A percentile compares a stretch with the other conserved stretches of the same genome.
phyloP scores from a whole-genome alignment of 352 stramenopile genomes.

The Phytophthora fragariae region DNA sequence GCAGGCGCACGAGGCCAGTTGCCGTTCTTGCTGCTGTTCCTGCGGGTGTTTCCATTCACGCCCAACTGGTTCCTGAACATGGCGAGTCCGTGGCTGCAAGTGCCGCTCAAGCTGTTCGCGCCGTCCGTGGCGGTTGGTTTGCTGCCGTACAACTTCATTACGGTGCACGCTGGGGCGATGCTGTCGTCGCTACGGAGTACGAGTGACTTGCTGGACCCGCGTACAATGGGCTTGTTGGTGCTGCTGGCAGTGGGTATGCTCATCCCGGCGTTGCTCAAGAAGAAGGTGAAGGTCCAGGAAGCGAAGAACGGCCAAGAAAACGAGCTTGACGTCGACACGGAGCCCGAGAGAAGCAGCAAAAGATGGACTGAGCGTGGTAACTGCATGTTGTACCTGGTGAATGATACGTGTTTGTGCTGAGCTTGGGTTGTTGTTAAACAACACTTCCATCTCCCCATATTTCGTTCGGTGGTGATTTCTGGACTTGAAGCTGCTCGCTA shows the following conservation, averaged over 20 bases:
- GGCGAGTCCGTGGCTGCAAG: conserved; percentile 77
- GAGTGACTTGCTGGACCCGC: conserved; percentile 68
- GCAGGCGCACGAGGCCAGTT: conserved; percentile 56
- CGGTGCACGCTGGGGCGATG: conserved; percentile 79
- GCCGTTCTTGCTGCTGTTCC: conserved; percentile 72
- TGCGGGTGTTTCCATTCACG: conserved; percentile 85
- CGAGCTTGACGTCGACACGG: background rate
- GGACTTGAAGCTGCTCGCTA: background rate
- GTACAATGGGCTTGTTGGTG: conserved; percentile 64
- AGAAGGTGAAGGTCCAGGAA: conserved; percentile 27
- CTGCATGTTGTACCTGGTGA: conserved; percentile 7
- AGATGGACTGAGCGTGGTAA: conserved; percentile 25
- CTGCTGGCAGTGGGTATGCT: conserved; percentile 73
- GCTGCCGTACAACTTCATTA: conserved; percentile 88
- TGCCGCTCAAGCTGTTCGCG: conserved; percentile 74
- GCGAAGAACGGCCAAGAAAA: conserved; percentile 1
- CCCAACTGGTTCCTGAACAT: conserved; percentile 90
- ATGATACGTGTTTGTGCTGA: conserved; percentile 7
- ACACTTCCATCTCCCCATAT: background rate
- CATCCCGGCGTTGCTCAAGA: conserved; percentile 71
- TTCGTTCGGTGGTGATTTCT: background rate
- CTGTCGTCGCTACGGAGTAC: conserved; percentile 73
- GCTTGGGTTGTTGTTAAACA: background rate
- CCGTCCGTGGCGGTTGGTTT: conserved; percentile 71
- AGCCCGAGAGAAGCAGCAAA: conserved; percentile 26